Percentiles rank a stretch among this genome's conserved stretches.
Evolutionary conservation across 2,329 filamentous ascomycete genomes (phyloP).

Genomic region (Ceratocystis colombiana): DNA sequence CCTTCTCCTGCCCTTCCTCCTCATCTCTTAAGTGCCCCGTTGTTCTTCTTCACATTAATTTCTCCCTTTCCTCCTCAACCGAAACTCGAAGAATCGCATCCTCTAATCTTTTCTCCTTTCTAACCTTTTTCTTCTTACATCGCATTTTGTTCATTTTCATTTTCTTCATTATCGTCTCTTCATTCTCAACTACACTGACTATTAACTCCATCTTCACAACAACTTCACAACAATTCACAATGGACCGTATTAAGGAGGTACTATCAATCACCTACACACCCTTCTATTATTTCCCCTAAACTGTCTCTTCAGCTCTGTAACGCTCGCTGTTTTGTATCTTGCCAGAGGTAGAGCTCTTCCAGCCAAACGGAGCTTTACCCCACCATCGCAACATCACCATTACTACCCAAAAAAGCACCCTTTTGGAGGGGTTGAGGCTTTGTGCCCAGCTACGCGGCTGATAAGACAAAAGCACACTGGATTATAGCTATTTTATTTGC

Average conservation of each 20-base stretch:
- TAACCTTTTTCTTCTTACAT: constrained; percentile 14
- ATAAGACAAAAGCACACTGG: background rate
- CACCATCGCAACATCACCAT: constrained; percentile 26
- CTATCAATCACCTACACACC: constrained; percentile 32
- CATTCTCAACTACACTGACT: background rate
- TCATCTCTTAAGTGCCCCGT: constrained; percentile 19
- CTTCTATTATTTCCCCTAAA: constrained; percentile 7
- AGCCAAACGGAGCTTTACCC: constrained; percentile 19
- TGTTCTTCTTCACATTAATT: constrained; percentile 21
- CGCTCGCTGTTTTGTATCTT: constrained; percentile 1
- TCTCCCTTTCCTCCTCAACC: constrained; percentile 20
- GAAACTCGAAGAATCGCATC: constrained; percentile 2
- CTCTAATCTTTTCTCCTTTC: background rate
- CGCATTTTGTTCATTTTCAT: constrained; percentile 17
- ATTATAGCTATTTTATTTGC: background rate
- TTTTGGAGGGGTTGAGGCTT: constrained; percentile 12
- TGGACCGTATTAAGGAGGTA: constrained; percentile 89
- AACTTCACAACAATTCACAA: constrained; percentile 32
- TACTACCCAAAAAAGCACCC: background rate
- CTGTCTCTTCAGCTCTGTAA: constrained; percentile 1
- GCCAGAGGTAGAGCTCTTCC: background rate
- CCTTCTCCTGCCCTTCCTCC: background rate
- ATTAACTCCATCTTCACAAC: background rate
- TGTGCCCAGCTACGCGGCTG: background rate
- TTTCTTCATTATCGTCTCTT: constrained; percentile 27